Base-by-base conservation (phyloP, 306 rosid genomes). In the Prunus kanzakura region DNA sequence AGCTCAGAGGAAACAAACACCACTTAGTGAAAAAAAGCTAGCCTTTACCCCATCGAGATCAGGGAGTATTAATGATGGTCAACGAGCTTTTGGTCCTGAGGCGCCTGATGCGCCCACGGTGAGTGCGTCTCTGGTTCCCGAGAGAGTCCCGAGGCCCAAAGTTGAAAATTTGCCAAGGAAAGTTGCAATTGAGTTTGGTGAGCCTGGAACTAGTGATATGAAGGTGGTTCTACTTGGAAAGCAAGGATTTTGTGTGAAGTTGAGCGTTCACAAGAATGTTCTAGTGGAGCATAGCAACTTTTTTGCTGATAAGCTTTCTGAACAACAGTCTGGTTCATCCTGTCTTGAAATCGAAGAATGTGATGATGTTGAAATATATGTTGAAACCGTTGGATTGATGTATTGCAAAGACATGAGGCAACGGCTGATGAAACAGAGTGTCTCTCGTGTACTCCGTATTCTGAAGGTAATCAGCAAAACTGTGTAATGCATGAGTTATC, bases 111-210 rank as follows among this genome's bases (percentile, higher is more conserved):
- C 87, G 22, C 77, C 85, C 68, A 85, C 83, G 52, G 56, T 75
- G 3, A 70, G 79, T 77, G 80, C 86, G 20, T 78, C 94, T 68
- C 78, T 80, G 72, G 87, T 79, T 78, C 22, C 90, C 16, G 92
- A 87, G 80, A 88, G 97, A 82, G 73, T 69, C 54, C 86, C 90
- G 0, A 86, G 89, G 70, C 91, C 93, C 66, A 91, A 89, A 81
- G 72, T 84, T 38, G 98, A 89, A 61, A 79, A 77, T 65, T 73
- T 89, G 84, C 98, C 97, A 0, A 91, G 91, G 84, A 93, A 93
- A 87, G 91, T 93, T 45, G 93, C 98, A 65, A 87, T 91, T 84
- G 98, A 93, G 91, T 91, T 93, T 87, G 98, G 96, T 78, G 97
- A 93, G 80, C 86, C 93, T 49, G 93, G 98, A 82, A 91, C 91